A percentile compares a stretch with the other conserved stretches of the same genome.
phyloP scores from a whole-genome alignment of 257 asterid genomes.

The Jacaranda copaia region DNA sequence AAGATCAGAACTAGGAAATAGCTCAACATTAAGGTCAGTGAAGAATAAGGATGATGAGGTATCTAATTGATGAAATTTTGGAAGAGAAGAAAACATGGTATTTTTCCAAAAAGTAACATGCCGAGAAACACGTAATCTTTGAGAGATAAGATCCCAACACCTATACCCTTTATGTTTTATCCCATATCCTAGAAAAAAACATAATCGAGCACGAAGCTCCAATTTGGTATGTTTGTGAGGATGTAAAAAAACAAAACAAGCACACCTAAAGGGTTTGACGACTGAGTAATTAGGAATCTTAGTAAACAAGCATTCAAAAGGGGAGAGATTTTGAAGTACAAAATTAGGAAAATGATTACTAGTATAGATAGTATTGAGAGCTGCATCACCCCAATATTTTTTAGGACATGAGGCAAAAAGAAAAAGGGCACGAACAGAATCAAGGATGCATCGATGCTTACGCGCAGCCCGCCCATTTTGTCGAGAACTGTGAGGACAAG shows the following conservation, averaged over 20 bases:
- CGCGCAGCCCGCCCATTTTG: not conserved
- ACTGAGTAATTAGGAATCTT: not conserved
- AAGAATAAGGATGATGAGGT: no score
- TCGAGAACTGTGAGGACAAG: not conserved
- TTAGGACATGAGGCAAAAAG: no score
- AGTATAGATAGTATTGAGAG: not conserved
- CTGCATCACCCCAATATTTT: not conserved
- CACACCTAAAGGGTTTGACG: not conserved
- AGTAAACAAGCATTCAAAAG: not conserved
- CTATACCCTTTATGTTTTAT: not conserved
- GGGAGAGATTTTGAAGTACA: not conserved
- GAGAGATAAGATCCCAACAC: not conserved
- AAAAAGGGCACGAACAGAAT: not conserved
- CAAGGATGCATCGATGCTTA: not conserved
- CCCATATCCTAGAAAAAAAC: no score
- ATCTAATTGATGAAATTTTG: no score
- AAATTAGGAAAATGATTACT: no score
- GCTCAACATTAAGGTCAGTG: not conserved
- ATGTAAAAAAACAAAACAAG: constrained; percentile 1
- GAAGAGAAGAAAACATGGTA: not conserved
- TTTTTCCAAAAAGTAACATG: not conserved
- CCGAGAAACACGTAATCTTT: not conserved
- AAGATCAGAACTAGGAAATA: not conserved
- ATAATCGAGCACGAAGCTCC: no score
- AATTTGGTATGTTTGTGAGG: not conserved